Percentiles rank a stretch among this genome's conserved stretches.
Evolutionary conservation across 495 filamentous ascomycete species (phyloP).

Genomic region (Tuber microsphaerosporum): DNA sequence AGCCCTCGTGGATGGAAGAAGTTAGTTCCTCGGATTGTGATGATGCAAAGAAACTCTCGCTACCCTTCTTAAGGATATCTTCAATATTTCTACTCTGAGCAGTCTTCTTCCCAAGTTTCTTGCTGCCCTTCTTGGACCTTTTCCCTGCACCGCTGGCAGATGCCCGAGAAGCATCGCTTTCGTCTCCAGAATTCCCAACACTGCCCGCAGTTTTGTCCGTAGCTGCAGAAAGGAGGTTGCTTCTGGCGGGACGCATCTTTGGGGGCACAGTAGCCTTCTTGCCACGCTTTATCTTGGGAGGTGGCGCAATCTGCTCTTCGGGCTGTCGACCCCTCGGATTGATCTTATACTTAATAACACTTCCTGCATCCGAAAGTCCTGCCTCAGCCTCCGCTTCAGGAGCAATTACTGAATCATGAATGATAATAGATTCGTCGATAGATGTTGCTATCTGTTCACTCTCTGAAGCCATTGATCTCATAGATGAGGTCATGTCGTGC

Average conservation of each 20-base stretch:
- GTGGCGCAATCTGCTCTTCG: background rate
- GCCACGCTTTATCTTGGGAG: conserved; percentile 8
- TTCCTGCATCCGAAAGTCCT: conserved; percentile 19
- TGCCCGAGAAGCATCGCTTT: conserved; percentile 17
- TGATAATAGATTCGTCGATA: conserved; percentile 1
- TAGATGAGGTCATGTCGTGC: background rate
- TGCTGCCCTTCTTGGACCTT: conserved; percentile 15
- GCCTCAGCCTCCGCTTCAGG: conserved; percentile 1
- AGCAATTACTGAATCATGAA: background rate
- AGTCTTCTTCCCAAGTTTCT: conserved; percentile 21
- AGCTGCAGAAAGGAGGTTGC: conserved; percentile 17
- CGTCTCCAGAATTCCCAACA: conserved; percentile 23
- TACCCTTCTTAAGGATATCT: conserved; percentile 28
- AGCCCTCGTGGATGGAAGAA: background rate
- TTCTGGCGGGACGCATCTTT: conserved; percentile 21
- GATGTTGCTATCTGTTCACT: conserved; percentile 1
- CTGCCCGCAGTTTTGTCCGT: conserved; percentile 14
- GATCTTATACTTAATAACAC: conserved; percentile 14
- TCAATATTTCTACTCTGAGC: conserved; percentile 10
- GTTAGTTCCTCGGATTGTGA: conserved; percentile 25
- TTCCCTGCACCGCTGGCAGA: conserved; percentile 8
- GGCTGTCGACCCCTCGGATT: conserved; percentile 3
- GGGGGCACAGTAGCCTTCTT: conserved; percentile 13
- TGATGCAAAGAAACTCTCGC: conserved; percentile 28
- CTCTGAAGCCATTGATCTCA: conserved; percentile 4